A percentile compares a stretch with the other conserved stretches of the same genome.
Conservation (phyloP, 1,284 basidiomycete species). For the Volvariella volvacea region DNA sequence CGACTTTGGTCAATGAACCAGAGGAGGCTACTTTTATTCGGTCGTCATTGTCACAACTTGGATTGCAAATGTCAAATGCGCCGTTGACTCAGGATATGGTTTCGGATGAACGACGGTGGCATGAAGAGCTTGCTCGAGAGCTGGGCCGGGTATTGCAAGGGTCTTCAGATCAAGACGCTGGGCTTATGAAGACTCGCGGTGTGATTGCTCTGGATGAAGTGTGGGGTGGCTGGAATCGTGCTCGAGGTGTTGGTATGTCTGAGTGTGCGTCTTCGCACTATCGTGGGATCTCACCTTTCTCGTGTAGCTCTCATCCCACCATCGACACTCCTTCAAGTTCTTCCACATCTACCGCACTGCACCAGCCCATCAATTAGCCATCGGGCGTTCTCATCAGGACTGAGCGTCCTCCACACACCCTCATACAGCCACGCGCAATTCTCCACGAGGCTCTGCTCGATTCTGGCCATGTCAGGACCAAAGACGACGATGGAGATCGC, state of each 20-base stretch:
- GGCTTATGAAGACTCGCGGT: conserved; percentile 66
- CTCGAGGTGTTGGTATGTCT: conserved; percentile 81
- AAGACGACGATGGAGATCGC: conserved; percentile 62
- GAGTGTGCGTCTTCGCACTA: neutral
- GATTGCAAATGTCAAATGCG: conserved; percentile 66
- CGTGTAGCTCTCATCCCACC: conserved; percentile 80
- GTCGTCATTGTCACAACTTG: conserved; percentile 84
- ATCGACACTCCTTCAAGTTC: conserved; percentile 68
- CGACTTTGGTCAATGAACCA: conserved; percentile 41
- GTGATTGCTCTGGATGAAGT: conserved; percentile 90
- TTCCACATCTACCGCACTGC: conserved; percentile 61
- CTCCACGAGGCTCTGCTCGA: conserved; percentile 51
- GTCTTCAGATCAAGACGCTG: conserved; percentile 23
- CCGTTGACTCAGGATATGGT: conserved; percentile 93
- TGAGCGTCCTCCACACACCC: conserved; percentile 83
- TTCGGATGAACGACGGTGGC: conserved; percentile 75
- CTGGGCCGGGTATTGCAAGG: conserved; percentile 72
- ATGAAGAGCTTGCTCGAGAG: conserved; percentile 80
- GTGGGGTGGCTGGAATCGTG: conserved; percentile 97
- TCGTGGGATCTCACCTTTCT: conserved; percentile 2
- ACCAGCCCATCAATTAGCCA: conserved; percentile 66
- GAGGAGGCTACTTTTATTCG: conserved; percentile 85
- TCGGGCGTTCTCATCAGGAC: conserved; percentile 64
- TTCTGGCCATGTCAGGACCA: conserved; percentile 41
- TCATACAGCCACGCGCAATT: conserved; percentile 63